Evolutionary conservation across 371 early-diverging fungal genomes (phyloP).

Genomic region (Apophysomyces sp.): DNA sequence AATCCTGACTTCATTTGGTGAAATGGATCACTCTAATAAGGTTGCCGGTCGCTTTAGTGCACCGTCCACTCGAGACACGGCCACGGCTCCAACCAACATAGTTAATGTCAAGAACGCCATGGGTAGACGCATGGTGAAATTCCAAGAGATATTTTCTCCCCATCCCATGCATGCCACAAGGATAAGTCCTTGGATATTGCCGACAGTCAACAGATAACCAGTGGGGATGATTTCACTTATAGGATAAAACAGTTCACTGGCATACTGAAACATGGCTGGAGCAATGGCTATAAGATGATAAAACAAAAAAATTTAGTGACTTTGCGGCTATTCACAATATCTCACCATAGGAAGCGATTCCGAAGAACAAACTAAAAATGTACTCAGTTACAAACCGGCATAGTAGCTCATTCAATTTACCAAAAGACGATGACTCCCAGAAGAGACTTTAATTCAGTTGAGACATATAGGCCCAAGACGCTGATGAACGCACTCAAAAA

Average conservation of each 20-base stretch:
- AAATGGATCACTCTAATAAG: not conserved
- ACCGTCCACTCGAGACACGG: slow-evolving; percentile 34
- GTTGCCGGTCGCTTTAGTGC: slow-evolving; percentile 25
- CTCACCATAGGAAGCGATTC: slow-evolving; percentile 48
- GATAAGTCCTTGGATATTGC: slow-evolving; percentile 42
- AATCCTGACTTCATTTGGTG: not conserved
- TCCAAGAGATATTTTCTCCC: slow-evolving; percentile 23
- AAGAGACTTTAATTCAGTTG: slow-evolving; percentile 22
- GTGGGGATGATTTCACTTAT: slow-evolving; percentile 51
- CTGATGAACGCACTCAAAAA: slow-evolving; percentile 25
- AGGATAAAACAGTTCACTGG: slow-evolving; percentile 44
- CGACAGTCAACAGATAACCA: slow-evolving; percentile 43
- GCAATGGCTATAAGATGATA: slow-evolving; percentile 35
- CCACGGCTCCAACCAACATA: slow-evolving; percentile 21
- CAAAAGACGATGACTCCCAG: slow-evolving; percentile 32
- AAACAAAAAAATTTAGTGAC: not conserved
- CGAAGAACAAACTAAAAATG: slow-evolving; percentile 23
- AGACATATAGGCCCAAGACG: slow-evolving; percentile 22
- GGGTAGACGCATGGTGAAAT: slow-evolving; percentile 41
- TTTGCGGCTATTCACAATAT: not conserved
- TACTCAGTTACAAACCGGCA: not conserved
- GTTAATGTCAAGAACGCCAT: slow-evolving; percentile 25
- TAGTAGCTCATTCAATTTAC: slow-evolving; percentile 14
- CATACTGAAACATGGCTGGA: slow-evolving; percentile 55
- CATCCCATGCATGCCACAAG: slow-evolving; percentile 45